Percentiles rank a stretch among this genome's conserved stretches.
phyloP scores from a whole-genome alignment of 768 basidiomycete genomes.

The Lactarius sanguifluus region DNA sequence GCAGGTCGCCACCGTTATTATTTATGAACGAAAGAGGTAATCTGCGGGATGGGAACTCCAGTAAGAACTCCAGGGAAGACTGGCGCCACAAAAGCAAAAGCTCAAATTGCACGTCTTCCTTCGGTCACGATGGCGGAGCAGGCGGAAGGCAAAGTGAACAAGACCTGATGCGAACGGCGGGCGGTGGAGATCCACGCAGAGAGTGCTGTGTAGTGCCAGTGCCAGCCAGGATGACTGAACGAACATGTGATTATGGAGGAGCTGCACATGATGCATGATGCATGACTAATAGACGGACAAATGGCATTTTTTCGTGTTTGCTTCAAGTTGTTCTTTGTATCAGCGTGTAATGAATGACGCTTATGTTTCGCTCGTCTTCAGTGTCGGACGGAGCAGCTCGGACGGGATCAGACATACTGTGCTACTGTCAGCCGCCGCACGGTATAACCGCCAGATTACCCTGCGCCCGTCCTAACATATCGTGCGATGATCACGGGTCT shows the following conservation, averaged over 20 bases:
- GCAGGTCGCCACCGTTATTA: too few species aligned
- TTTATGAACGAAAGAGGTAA: too few species aligned
- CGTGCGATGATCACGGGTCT: not conserved
- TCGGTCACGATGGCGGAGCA: not conserved
- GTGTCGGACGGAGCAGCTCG: not conserved
- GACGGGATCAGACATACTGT: not conserved
- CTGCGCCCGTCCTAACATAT: not conserved
- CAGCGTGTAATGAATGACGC: not conserved
- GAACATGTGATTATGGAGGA: too few species aligned
- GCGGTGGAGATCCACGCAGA: not conserved
- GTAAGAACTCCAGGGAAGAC: not conserved
- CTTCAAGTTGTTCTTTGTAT: not conserved
- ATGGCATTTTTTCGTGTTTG: not conserved
- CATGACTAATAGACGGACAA: not conserved
- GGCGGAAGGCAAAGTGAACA: not conserved
- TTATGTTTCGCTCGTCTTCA: not conserved
- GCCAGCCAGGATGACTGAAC: too few species aligned
- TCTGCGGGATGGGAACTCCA: too few species aligned
- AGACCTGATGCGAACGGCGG: too few species aligned
- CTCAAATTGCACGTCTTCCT: not conserved
- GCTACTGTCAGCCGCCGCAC: not conserved
- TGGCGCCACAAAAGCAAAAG: not conserved
- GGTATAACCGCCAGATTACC: not conserved
- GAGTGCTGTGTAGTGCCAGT: too few species aligned
- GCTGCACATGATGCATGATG: too few species aligned